Conservation (phyloP, 305 asterid species). For the Solanum hybrid region DNA sequence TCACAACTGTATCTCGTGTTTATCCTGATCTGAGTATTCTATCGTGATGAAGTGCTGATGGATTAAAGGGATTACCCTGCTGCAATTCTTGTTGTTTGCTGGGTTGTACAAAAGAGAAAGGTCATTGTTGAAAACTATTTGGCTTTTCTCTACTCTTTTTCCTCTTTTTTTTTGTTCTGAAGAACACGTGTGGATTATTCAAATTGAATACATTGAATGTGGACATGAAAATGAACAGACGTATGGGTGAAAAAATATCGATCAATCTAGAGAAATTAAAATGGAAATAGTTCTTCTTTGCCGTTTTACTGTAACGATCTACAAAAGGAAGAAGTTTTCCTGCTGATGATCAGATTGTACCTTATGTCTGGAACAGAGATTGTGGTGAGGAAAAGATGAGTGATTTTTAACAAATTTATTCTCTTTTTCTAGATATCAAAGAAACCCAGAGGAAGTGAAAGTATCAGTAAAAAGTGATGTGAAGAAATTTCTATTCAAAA, state of each 20-base stretch:
- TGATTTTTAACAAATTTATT: background rate
- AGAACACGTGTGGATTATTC: background rate
- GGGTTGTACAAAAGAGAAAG: background rate
- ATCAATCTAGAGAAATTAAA: background rate
- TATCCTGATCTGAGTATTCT: background rate
- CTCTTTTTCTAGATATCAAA: background rate
- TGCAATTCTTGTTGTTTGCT: background rate
- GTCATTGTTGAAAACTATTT: background rate
- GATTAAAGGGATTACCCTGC: background rate
- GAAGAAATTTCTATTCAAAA: background rate
- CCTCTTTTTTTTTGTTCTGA: background rate
- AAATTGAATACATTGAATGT: background rate
- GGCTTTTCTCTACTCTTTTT: background rate
- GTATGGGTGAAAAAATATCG: background rate
- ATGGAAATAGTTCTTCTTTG: background rate
- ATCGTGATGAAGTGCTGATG: background rate
- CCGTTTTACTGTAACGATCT: background rate
- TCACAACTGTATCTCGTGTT: background rate
- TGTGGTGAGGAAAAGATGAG: background rate
- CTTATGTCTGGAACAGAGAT: background rate
- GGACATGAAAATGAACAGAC: background rate
- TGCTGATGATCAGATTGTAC: background rate
- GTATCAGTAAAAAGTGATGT: background rate
- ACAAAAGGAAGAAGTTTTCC: background rate
- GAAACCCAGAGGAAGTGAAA: background rate